Conservation (phyloP, 768 basidiomycete species). For the Amanita muscaria region DNA sequence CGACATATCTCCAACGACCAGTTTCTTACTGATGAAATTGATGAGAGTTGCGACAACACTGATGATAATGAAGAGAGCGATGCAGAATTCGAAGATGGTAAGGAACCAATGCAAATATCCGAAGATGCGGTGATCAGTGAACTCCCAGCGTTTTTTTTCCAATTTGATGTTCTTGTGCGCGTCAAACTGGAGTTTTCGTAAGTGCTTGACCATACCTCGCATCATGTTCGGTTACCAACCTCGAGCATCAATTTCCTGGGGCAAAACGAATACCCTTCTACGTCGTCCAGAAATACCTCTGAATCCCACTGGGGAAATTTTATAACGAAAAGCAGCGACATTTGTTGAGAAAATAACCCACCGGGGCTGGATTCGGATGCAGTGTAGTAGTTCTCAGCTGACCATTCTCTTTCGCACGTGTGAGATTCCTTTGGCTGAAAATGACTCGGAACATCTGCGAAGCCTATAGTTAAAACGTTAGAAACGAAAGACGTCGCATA, state of each 20-base stretch:
- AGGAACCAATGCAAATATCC: too few relatives aligned
- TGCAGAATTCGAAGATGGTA: too few relatives aligned
- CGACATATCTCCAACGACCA: too few relatives aligned
- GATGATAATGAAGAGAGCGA: too few relatives aligned
- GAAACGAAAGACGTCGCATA: not conserved
- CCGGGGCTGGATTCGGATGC: not conserved
- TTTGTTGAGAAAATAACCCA: not conserved
- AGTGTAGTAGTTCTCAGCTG: not conserved
- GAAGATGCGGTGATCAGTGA: too few relatives aligned
- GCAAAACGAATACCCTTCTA: not conserved
- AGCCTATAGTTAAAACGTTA: not conserved
- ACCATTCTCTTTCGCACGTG: not conserved
- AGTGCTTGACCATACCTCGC: not conserved
- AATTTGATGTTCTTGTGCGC: not conserved
- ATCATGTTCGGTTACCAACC: too few relatives aligned
- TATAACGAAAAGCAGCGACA: not conserved
- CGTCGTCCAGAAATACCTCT: not conserved
- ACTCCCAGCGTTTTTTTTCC: too few relatives aligned
- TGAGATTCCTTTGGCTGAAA: not conserved
- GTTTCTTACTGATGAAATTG: too few relatives aligned
- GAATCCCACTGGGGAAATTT: slow-evolving; percentile 1
- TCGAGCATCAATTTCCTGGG: slow-evolving; percentile 1
- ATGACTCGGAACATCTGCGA: slow-evolving; percentile 2
- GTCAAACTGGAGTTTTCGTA: slow-evolving; percentile 1
- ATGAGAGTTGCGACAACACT: too few relatives aligned